Percentiles rank a stretch among this genome's conserved stretches.
Evolutionary conservation across 495 filamentous ascomycete species (phyloP).

Genomic region (Pseudoneurospora amorphoporcata): DNA sequence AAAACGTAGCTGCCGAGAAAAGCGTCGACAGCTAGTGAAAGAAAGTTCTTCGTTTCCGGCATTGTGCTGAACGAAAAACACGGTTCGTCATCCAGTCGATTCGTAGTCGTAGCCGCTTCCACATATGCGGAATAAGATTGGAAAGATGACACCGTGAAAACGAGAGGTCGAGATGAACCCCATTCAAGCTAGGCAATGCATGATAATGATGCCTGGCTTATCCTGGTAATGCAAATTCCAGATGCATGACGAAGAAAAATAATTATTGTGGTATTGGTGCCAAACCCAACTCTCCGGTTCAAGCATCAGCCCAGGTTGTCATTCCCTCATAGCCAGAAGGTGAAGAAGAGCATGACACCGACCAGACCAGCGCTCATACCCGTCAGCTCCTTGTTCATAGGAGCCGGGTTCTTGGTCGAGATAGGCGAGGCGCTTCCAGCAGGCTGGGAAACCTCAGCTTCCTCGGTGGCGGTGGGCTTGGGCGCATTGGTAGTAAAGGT

Average conservation of each 20-base stretch:
- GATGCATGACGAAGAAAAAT: neutral
- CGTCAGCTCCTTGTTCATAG: constrained; percentile 38
- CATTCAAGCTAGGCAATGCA: neutral
- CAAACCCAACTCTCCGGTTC: neutral
- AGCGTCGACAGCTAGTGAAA: neutral
- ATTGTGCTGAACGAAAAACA: neutral
- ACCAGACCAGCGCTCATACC: constrained; percentile 44
- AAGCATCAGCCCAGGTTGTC: neutral
- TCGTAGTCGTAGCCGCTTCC: neutral
- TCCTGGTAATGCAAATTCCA: neutral
- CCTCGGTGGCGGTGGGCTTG: constrained; percentile 11
- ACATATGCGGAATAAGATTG: neutral
- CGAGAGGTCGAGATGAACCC: neutral
- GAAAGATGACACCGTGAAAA: neutral
- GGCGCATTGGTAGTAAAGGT: constrained; percentile 24
- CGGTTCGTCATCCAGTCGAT: neutral
- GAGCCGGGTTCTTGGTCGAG: constrained; percentile 25
- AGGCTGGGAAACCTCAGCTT: neutral
- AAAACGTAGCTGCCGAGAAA: neutral
- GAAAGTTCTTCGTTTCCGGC: neutral
- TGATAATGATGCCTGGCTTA: neutral
- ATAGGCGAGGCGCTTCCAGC: constrained; percentile 12
- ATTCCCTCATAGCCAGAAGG: constrained; percentile 35
- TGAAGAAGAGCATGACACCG: constrained; percentile 44
- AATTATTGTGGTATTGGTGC: neutral